phyloP scores from a whole-genome alignment of 2,329 filamentous ascomycete genomes.

The Cyanodermella asteris region DNA sequence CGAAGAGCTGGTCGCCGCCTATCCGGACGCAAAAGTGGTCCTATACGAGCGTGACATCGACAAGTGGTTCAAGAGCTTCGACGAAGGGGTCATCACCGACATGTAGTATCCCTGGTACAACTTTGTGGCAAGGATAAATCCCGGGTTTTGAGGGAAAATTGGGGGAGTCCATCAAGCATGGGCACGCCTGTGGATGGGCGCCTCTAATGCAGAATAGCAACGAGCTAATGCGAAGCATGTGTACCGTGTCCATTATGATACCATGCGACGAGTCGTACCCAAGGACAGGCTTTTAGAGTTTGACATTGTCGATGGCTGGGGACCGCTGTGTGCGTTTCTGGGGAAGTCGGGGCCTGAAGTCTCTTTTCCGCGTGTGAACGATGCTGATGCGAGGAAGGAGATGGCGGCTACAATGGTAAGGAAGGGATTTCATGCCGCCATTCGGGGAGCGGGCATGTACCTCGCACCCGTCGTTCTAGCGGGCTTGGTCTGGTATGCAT shows the following conservation, averaged over 20 bases:
- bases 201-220: conserved; percentile 12
- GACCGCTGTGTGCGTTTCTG: conserved; percentile 21
- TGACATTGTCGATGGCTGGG: conserved; percentile 19
- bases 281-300: conserved; percentile 12
- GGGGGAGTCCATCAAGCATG: too few species aligned
- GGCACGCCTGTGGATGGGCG: too few species aligned
- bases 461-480: too few species aligned
- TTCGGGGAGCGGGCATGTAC: too few species aligned
- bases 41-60: conserved; percentile 12
- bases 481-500: too few species aligned
- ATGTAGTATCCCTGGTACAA: neutral
- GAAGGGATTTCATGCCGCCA: too few species aligned
- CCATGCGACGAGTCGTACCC: conserved; percentile 8
- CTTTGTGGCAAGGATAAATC: neutral
- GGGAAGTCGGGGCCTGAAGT: conserved; percentile 15
- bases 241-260: conserved; percentile 9
- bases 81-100: conserved; percentile 6
- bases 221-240: conserved; percentile 9
- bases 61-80: conserved; percentile 10
- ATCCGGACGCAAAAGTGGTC: conserved; percentile 18
- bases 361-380: conserved; percentile 16
- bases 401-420: neutral
- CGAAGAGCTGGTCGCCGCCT: conserved; percentile 14
- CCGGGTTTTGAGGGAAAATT: neutral
- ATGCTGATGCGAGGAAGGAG: conserved; percentile 6